Conservation (phyloP, 2,329 filamentous ascomycete species). For the Sarocladiaceae sp. region DNA sequence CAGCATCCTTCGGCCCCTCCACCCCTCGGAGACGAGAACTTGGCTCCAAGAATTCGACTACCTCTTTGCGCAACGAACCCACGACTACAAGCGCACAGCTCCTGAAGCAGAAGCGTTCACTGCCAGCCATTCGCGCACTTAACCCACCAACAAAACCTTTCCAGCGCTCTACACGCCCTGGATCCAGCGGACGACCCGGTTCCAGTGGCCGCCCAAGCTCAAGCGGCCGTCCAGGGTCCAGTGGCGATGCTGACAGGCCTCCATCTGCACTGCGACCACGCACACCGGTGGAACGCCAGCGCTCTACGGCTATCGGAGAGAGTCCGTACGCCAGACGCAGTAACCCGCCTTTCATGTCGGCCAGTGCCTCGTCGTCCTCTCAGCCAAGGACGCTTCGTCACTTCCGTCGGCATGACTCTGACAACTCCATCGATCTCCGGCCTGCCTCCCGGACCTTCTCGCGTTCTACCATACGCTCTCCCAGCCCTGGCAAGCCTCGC, state of each 20-base stretch:
- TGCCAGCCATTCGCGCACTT: slow-evolving; percentile 50
- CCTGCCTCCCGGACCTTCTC: slow-evolving; percentile 53
- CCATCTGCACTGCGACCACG: slow-evolving; percentile 54
- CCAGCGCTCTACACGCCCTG: slow-evolving; percentile 1
- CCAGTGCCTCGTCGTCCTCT: slow-evolving; percentile 64
- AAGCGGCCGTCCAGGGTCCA: slow-evolving; percentile 52
- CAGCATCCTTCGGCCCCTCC: slow-evolving; percentile 45
- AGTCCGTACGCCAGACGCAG: slow-evolving; percentile 51
- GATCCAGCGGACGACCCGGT: slow-evolving; percentile 11
- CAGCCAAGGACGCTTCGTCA: slow-evolving; percentile 69
- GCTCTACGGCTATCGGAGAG: slow-evolving; percentile 37
- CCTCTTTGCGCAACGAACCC: slow-evolving; percentile 50
- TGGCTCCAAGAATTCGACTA: slow-evolving; percentile 46
- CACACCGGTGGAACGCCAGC: slow-evolving; percentile 61
- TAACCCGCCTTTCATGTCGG: slow-evolving; percentile 70
- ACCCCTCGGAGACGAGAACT: slow-evolving; percentile 57
- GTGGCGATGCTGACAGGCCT: slow-evolving; percentile 45
- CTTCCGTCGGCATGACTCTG: slow-evolving; percentile 78
- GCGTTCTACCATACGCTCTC: slow-evolving; percentile 52
- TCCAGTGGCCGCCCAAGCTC: slow-evolving; percentile 34
- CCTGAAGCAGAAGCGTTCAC: slow-evolving; percentile 58
- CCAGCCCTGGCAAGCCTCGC: slow-evolving; percentile 44
- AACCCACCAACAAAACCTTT: slow-evolving; percentile 45
- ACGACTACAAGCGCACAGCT: slow-evolving; percentile 62
- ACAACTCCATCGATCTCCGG: slow-evolving; percentile 55